These are phyloP conservation scores for Porpolomopsis calyptriformis DNA, from an alignment of 768 basidiomycete genomes.

Conservation along the genomic window DNA sequence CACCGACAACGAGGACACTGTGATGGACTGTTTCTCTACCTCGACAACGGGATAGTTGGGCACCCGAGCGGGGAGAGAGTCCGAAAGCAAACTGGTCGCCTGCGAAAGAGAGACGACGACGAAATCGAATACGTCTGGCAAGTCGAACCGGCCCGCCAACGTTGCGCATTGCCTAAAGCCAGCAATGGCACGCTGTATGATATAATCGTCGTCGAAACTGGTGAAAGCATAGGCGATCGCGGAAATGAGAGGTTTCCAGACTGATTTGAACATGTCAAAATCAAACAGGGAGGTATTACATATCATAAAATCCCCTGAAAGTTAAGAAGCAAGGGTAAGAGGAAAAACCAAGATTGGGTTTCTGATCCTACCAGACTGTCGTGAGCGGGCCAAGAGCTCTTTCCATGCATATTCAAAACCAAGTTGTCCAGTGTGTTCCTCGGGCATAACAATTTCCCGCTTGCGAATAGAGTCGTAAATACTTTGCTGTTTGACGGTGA, in stretches of 20 bases:
- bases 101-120: slow-evolving; percentile 88
- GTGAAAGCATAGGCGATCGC: slow-evolving; percentile 94
- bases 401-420: slow-evolving; percentile 99
- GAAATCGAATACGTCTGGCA: slow-evolving; percentile 95
- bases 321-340: background rate
- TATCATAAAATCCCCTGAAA: slow-evolving; percentile 53
- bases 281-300: slow-evolving; percentile 80
- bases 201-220: slow-evolving; percentile 92
- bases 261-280: slow-evolving; percentile 84
- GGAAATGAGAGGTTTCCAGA: slow-evolving; percentile 90
- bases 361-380: slow-evolving; percentile 58
- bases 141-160: slow-evolving; percentile 74
- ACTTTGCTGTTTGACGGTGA: slow-evolving; percentile 43
- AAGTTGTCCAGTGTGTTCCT: slow-evolving; percentile 91
- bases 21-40: slow-evolving; percentile 80
- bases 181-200: slow-evolving; percentile 87
- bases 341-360: background rate
- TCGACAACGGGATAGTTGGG: slow-evolving; percentile 84
- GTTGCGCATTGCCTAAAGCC: slow-evolving; percentile 97
- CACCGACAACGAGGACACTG: slow-evolving; percentile 85
- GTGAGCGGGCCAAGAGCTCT: slow-evolving; percentile 74
- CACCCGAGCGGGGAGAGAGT: slow-evolving; percentile 55
- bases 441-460: slow-evolving; percentile 92
- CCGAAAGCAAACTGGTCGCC: slow-evolving; percentile 79
- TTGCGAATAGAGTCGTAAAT: slow-evolving; percentile 94